Evolutionary conservation across 2,329 filamentous ascomycete species (phyloP), one percentile per base, ranked within the genome.

Genomic region (Aspergillus proliferans): DNA sequence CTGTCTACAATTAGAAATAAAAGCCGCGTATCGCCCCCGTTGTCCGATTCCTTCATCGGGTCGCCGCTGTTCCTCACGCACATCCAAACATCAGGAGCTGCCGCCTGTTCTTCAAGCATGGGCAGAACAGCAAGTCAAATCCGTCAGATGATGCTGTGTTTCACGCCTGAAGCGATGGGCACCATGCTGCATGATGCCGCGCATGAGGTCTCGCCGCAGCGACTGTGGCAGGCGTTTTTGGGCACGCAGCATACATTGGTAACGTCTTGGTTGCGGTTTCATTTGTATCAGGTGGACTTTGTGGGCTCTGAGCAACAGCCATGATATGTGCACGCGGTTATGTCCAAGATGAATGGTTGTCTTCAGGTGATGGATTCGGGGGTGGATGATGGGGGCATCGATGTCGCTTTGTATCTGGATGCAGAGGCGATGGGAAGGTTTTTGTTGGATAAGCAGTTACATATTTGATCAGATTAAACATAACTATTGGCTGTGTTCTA

Each of bases 181-280:
- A 68, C 71, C 3, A 58, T 70, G 30, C 56, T 78, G 2, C 70
- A 77, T 47, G 70, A 74, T 44, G 63, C 65, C 8, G 71, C 71
- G 2, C 62, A 70, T 47, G 75, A 78, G 54, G 53, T 66, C 9
- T 67, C 67, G 9, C 75, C 76, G 0, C 75, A 78, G 58, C 64
- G 76, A 5, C 52, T 78, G 14, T 78, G 75, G 76, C 69, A 74
- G 50, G 70, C 56, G 0, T 78, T 77, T 47, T 48, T 76, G 6
- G 76, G 75, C 0, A 49, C 54, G 0, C 58, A 63, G 19, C 74
- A 77, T 57, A 53, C 68, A 1, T 52, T 77, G 3, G 69, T 72
- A 3, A 77, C 75, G 4, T 72, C 68, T 0, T 78, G 75, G 76
- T 40, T 54, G 4, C 46, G 55, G 30, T 22, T 55, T 15, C 26